Evolutionary conservation across 331 rosid species (phyloP).

Genomic region (Spiraea crenata): DNA sequence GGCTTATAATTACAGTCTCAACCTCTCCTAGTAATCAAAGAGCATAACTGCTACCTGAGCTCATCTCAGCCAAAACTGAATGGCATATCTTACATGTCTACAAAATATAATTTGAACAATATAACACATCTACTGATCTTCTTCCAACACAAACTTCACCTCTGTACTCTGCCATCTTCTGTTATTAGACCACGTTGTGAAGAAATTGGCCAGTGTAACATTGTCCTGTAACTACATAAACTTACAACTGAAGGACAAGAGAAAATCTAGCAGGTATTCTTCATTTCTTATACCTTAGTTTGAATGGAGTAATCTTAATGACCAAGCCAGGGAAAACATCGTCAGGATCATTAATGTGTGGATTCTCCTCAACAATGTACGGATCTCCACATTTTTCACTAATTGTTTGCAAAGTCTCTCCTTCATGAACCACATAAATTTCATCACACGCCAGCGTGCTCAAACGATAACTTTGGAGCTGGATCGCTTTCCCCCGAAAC

Average conservation of each 20-base stretch:
- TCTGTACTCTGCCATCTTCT: background rate
- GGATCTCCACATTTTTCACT: conserved; percentile 81
- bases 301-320: conserved; percentile 69
- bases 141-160: background rate
- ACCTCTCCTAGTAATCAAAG: no score
- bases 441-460: conserved; percentile 59
- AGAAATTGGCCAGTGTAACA: background rate
- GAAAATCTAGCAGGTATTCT: background rate
- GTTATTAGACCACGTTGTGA: background rate
- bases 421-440: conserved; percentile 80
- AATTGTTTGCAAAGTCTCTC: conserved; percentile 75
- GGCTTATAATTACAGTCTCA: no score
- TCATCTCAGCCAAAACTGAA: no score
- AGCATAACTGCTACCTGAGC: no score
- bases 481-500: background rate
- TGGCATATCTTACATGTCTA: no score
- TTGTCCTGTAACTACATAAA: background rate
- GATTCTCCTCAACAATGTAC: conserved; percentile 71
- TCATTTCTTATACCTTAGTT: background rate
- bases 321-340: conserved; percentile 85
- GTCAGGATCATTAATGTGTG: conserved; percentile 75
- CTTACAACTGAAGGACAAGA: background rate
- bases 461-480: background rate
- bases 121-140: background rate
- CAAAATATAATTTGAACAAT: background rate